These are phyloP conservation scores for Fusarium nanum DNA, from an alignment of 2,329 filamentous ascomycete species.

Conservation along the genomic window DNA sequence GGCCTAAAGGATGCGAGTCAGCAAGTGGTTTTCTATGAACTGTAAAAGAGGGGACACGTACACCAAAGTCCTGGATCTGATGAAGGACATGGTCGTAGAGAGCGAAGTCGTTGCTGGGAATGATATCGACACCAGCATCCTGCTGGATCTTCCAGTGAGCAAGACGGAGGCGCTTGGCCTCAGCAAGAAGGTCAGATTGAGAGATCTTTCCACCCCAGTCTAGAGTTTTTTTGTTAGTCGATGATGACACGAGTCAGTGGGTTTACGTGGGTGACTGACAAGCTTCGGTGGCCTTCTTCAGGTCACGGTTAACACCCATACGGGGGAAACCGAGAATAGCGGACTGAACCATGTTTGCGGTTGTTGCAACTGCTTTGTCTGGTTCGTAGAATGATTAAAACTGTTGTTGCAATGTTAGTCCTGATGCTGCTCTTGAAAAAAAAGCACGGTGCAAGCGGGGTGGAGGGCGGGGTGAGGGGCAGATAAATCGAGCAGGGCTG, in stretches of 20 bases:
- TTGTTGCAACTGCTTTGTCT: slow-evolving; percentile 46
- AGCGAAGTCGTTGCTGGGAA: slow-evolving; percentile 99
- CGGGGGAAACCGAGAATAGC: slow-evolving; percentile 98
- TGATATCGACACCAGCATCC: slow-evolving; percentile 95
- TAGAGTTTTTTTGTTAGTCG: slow-evolving; percentile 44
- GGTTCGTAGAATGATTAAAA: slow-evolving; percentile 24
- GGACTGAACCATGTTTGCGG: slow-evolving; percentile 70
- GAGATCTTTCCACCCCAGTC: slow-evolving; percentile 95
- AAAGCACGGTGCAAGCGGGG: slow-evolving; percentile 43
- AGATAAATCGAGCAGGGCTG: slow-evolving; percentile 22
- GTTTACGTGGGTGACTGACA: slow-evolving; percentile 63
- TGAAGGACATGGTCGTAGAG: slow-evolving; percentile 98
- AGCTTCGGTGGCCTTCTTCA: slow-evolving; percentile 99
- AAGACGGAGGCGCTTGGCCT: slow-evolving; percentile 96
- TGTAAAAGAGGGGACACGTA: slow-evolving; percentile 61
- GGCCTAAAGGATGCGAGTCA: slow-evolving; percentile 64
- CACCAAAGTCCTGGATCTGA: slow-evolving; percentile 98
- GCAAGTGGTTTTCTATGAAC: slow-evolving; percentile 2
- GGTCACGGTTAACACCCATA: slow-evolving; percentile 97
- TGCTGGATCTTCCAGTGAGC: slow-evolving; percentile 99
- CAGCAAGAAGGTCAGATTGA: slow-evolving; percentile 87
- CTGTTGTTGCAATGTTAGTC: slow-evolving; percentile 33
- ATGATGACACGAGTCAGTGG: slow-evolving; percentile 50
- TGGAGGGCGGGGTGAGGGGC: slow-evolving; percentile 44
- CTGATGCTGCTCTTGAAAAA: slow-evolving; percentile 3